Conservation (phyloP, 2,329 filamentous ascomycete species). For the Gnomoniopsis sp. region DNA sequence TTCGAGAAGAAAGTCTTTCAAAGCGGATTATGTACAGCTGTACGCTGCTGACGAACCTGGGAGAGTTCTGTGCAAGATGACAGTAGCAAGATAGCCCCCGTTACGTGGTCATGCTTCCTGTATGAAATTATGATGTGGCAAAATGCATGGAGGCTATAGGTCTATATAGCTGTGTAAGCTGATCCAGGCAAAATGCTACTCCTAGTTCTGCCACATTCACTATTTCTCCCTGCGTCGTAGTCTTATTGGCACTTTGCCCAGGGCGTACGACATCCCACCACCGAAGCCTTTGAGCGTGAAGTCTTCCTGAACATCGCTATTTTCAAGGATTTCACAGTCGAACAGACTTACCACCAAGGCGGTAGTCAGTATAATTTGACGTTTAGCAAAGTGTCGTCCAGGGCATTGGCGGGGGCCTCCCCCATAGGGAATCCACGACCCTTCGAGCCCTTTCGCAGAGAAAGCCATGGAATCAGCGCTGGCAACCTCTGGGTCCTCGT, state of each 20-base stretch:
- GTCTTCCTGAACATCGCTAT: conserved; percentile 21
- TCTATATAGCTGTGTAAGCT: too few species aligned
- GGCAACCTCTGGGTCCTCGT: not conserved
- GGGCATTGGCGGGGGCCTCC: conserved; percentile 27
- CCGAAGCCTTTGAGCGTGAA: conserved; percentile 26
- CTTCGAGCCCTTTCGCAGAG: conserved; percentile 26
- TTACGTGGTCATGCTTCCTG: too few species aligned
- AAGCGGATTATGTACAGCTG: too few species aligned
- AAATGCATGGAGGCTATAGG: too few species aligned
- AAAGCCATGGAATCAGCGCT: conserved; percentile 18
- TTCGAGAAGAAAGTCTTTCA: too few species aligned
- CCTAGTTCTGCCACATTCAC: too few species aligned
- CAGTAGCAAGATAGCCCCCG: too few species aligned
- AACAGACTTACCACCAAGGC: conserved; percentile 17
- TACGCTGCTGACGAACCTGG: too few species aligned
- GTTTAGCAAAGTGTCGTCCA: conserved; percentile 28
- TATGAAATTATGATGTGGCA: too few species aligned
- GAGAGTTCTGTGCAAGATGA: too few species aligned
- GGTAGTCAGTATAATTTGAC: conserved; percentile 26
- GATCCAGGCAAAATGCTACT: too few species aligned
- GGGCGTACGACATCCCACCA: conserved; percentile 21
- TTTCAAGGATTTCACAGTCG: conserved; percentile 22
- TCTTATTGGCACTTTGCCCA: conserved; percentile 4
- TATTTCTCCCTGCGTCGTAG: not conserved
- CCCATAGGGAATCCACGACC: conserved; percentile 28